Conservation (phyloP, 352 stramenopile species). For the Halophytophthora batemanensis region DNA sequence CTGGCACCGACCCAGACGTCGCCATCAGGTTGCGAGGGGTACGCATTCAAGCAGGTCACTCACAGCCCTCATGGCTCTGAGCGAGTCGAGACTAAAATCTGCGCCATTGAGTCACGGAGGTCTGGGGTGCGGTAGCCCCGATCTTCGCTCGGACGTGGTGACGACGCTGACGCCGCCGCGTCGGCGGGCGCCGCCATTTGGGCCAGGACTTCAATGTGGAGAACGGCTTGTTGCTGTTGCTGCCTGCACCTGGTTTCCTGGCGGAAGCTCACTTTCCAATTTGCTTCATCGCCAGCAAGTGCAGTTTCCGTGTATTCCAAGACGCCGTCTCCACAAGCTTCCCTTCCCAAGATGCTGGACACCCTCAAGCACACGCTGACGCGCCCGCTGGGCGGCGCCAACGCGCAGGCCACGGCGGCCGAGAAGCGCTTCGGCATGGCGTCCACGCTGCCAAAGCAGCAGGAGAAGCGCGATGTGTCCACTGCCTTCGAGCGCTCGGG, state of each 20-base stretch:
- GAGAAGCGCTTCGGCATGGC: slow-evolving; percentile 40
- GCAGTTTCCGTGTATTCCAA: slow-evolving; percentile 12
- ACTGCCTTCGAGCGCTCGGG: slow-evolving; percentile 77
- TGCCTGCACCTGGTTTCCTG: not conserved
- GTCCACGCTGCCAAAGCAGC: slow-evolving; percentile 26
- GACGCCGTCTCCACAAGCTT: slow-evolving; percentile 2
- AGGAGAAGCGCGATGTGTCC: slow-evolving; percentile 48
- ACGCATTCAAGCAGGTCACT: not conserved
- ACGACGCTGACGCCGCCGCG: too few species aligned
- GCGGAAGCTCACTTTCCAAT: slow-evolving; percentile 37
- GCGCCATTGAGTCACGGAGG: too few species aligned
- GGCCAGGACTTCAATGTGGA: not conserved
- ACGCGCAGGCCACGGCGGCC: slow-evolving; percentile 14
- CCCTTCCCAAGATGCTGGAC: slow-evolving; percentile 47
- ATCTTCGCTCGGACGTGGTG: too few species aligned
- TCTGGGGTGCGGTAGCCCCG: too few species aligned
- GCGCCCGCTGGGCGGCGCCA: slow-evolving; percentile 25
- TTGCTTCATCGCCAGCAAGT: slow-evolving; percentile 22
- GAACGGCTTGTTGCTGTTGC: not conserved
- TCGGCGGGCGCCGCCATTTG: too few species aligned
- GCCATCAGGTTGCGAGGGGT: slow-evolving; percentile 13
- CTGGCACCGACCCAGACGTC: slow-evolving; percentile 13
- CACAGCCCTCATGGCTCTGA: too few species aligned
- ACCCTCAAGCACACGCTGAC: slow-evolving; percentile 69
- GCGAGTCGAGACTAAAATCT: too few species aligned